Conservation (phyloP, 495 filamentous ascomycete genomes). For the Beverwykella pulmonaria region DNA sequence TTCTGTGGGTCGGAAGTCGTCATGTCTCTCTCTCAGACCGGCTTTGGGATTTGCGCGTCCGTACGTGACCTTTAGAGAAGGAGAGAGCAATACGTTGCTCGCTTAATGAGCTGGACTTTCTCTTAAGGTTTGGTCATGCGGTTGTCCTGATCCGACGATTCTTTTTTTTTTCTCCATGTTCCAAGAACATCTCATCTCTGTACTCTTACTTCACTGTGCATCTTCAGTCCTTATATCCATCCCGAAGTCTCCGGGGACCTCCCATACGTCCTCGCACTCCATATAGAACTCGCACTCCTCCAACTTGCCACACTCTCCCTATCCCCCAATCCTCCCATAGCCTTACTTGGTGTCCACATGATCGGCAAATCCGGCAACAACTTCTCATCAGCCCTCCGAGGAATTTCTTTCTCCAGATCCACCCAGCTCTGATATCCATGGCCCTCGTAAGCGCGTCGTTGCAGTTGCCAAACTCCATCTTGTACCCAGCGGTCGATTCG, state of each 20-base stretch:
- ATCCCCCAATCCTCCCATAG: background rate
- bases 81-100: too few species aligned
- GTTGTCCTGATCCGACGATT: background rate
- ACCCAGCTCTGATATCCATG: background rate
- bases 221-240: background rate
- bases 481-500: slow-evolving; percentile 15
- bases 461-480: slow-evolving; percentile 16
- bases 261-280: background rate
- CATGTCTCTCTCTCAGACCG: too few species aligned
- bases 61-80: too few species aligned
- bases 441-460: slow-evolving; percentile 6
- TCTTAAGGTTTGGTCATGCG: too few species aligned
- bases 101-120: too few species aligned
- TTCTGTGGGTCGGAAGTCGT: too few species aligned
- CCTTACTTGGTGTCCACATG: background rate
- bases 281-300: background rate
- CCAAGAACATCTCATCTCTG: background rate
- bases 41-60: too few species aligned
- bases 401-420: background rate
- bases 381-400: background rate
- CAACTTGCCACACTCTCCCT: background rate
- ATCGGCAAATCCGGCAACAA: background rate
- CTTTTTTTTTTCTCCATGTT: background rate
- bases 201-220: background rate
- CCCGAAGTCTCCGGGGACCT: background rate